A percentile compares a stretch with the other conserved stretches of the same genome.
These are phyloP conservation scores for Filobasidium wieringae DNA, from an alignment of 768 basidiomycete species.

Conservation along the genomic window DNA sequence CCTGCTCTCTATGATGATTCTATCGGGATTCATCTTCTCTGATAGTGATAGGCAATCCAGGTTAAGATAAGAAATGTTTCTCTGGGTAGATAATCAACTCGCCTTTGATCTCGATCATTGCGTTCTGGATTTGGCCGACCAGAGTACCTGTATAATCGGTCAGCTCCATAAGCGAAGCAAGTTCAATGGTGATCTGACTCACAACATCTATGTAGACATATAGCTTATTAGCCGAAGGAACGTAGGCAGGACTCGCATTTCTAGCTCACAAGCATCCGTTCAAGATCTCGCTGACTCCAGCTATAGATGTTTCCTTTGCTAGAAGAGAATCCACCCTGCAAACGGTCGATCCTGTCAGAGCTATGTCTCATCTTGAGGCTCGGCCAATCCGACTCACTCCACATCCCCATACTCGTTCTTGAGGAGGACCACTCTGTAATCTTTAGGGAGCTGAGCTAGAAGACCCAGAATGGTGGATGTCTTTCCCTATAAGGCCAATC, in stretches of 20 bases:
- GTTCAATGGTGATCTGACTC: not conserved
- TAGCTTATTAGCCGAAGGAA: not conserved
- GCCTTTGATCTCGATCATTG: constrained; percentile 77
- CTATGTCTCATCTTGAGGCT: not conserved
- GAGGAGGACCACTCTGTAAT: constrained; percentile 70
- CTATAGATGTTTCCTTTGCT: constrained; percentile 63
- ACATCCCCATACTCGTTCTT: constrained; percentile 97
- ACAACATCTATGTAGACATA: constrained; percentile 16
- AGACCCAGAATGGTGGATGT: constrained; percentile 57
- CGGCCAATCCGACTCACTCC: constrained; percentile 44
- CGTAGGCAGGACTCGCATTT: not conserved
- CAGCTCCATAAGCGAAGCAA: not conserved
- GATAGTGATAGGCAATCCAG: not conserved
- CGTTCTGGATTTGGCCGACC: constrained; percentile 87
- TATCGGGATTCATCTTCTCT: constrained; percentile 67
- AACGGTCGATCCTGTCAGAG: not conserved
- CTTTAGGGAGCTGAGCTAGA: constrained; percentile 64
- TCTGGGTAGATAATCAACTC: constrained; percentile 14
- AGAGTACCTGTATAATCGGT: constrained; percentile 51
- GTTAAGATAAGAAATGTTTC: not conserved
- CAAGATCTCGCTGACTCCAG: constrained; percentile 82
- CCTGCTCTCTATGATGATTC: constrained; percentile 94
- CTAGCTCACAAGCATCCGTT: constrained; percentile 81
- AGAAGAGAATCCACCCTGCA: constrained; percentile 74
- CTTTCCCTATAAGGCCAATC: constrained; percentile 39